Evolutionary conservation across 768 basidiomycete species (phyloP).

Genomic region (Boletus huronensis): DNA sequence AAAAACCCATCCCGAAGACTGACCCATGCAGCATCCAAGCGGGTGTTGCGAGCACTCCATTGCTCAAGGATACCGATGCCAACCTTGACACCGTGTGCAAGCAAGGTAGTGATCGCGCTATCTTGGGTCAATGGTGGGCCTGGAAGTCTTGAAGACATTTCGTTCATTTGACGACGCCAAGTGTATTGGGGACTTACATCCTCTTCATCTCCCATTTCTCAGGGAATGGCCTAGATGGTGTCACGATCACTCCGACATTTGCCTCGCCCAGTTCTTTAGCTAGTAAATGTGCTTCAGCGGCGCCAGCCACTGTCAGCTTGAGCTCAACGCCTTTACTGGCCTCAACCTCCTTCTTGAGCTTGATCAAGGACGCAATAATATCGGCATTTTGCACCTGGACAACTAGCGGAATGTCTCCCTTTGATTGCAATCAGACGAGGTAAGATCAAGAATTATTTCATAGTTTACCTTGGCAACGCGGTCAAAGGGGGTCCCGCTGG

Average conservation of each 20-base stretch:
- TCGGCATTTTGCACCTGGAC: slow-evolving; percentile 76
- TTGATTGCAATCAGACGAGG: neutral
- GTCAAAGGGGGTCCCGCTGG: slow-evolving; percentile 32
- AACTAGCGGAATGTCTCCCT: slow-evolving; percentile 75
- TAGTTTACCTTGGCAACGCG: slow-evolving; percentile 42
- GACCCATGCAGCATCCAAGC: slow-evolving; percentile 83
- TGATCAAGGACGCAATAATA: slow-evolving; percentile 72
- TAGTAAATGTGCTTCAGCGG: slow-evolving; percentile 65
- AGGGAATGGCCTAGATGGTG: slow-evolving; percentile 71
- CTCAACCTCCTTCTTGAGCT: slow-evolving; percentile 65
- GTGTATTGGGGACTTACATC: slow-evolving; percentile 20
- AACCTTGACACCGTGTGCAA: slow-evolving; percentile 67
- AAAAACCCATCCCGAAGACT: slow-evolving; percentile 27
- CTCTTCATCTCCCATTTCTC: slow-evolving; percentile 57
- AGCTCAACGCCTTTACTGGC: slow-evolving; percentile 39
- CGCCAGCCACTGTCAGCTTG: slow-evolving; percentile 62
- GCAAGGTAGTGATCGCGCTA: slow-evolving; percentile 56
- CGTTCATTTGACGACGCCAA: slow-evolving; percentile 3
- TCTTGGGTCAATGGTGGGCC: slow-evolving; percentile 36
- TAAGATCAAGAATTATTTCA: neutral
- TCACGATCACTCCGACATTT: slow-evolving; percentile 65
- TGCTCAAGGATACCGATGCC: slow-evolving; percentile 63
- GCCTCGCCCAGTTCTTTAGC: slow-evolving; percentile 69
- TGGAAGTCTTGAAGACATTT: slow-evolving; percentile 22
- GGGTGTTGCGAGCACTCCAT: slow-evolving; percentile 72